A percentile compares a stretch with the other conserved stretches of the same genome.
Evolutionary conservation across 2,329 filamentous ascomycete species (phyloP).

Genomic region (Pyrenophora seminiperda): DNA sequence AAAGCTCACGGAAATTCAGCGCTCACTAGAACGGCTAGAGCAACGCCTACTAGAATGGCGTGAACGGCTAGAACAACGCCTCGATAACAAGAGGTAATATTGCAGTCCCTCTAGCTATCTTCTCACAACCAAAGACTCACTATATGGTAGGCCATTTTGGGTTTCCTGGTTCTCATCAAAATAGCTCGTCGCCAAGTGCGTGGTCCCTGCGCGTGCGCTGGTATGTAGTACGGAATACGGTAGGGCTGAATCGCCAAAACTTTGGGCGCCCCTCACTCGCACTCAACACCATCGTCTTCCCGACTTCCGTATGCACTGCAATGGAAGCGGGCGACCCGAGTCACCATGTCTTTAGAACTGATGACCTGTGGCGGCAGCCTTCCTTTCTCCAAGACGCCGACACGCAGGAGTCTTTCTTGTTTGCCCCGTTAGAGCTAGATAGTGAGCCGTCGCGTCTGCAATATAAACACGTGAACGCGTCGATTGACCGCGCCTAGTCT

Average conservation of each 20-base stretch:
- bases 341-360: slow-evolving; percentile 66
- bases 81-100: too few species aligned
- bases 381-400: slow-evolving; percentile 47
- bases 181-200: too few species aligned
- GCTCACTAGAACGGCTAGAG: too few species aligned
- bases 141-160: too few species aligned
- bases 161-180: too few species aligned
- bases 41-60: too few species aligned
- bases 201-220: too few species aligned
- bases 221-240: too few species aligned
- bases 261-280: slow-evolving; percentile 34
- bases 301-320: slow-evolving; percentile 3
- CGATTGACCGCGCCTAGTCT: slow-evolving; percentile 38
- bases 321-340: slow-evolving; percentile 50
- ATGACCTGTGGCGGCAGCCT: slow-evolving; percentile 64
- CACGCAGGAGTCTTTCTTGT: slow-evolving; percentile 36
- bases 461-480: slow-evolving; percentile 16
- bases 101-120: too few species aligned
- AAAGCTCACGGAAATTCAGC: too few species aligned
- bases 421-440: slow-evolving; percentile 44
- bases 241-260: slow-evolving; percentile 35
- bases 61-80: too few species aligned
- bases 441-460: slow-evolving; percentile 40
- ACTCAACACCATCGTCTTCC: slow-evolving; percentile 2
- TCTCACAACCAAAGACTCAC: too few species aligned